These are phyloP conservation scores for Coemansia sp. DNA, from an alignment of 192 early-diverging fungal genomes.

Conservation along the genomic window DNA sequence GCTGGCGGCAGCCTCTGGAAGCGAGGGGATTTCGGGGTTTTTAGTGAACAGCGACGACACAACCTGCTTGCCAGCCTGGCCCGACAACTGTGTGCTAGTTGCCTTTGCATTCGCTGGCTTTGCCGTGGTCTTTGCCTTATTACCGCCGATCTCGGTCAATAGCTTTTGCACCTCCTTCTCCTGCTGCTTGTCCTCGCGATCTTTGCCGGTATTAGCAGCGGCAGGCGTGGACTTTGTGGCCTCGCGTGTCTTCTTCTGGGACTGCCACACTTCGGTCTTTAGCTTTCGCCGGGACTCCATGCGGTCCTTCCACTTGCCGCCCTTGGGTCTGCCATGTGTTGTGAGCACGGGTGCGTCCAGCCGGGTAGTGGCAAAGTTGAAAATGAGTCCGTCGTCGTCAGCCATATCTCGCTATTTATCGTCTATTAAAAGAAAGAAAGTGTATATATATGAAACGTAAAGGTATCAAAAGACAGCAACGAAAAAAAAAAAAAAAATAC, in stretches of 20 bases:
- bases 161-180: slow-evolving; percentile 35
- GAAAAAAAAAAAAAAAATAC: neutral
- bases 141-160: slow-evolving; percentile 36
- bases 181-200: slow-evolving; percentile 16
- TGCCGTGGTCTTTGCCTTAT: slow-evolving; percentile 18
- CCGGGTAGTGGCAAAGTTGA: slow-evolving; percentile 60
- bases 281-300: slow-evolving; percentile 34
- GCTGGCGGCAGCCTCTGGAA: slow-evolving; percentile 11
- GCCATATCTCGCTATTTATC: slow-evolving; percentile 42
- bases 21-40: slow-evolving; percentile 62
- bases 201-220: neutral
- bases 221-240: neutral
- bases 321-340: slow-evolving; percentile 29
- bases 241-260: slow-evolving; percentile 18
- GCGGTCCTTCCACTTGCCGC: slow-evolving; percentile 57
- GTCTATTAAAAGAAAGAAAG: neutral
- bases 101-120: slow-evolving; percentile 17
- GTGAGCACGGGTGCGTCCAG: slow-evolving; percentile 18
- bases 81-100: slow-evolving; percentile 48
- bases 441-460: slow-evolving; percentile 2
- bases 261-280: slow-evolving; percentile 37
- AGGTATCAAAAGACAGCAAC: neutral
- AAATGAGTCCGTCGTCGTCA: slow-evolving; percentile 69
- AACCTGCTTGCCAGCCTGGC: slow-evolving; percentile 62
- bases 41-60: slow-evolving; percentile 83